Base-by-base conservation (phyloP, 2,329 filamentous ascomycete genomes). In the Penicillium sp. region DNA sequence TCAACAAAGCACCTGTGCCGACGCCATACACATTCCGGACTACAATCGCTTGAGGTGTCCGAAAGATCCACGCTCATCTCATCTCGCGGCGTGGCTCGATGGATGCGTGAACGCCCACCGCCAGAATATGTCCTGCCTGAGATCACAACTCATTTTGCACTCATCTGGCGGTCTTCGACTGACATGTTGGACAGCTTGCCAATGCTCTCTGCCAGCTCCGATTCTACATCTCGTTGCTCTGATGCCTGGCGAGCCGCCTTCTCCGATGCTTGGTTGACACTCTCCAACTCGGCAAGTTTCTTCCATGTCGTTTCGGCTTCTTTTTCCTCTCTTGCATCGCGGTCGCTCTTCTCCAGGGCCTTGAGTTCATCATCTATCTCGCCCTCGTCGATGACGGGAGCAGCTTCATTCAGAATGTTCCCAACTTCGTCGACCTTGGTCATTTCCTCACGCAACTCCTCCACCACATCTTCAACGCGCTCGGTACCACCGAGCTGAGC, bases 311-410 rank as follows among this genome's bases (percentile, higher is more conserved):
- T 68, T 35, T 64, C 59, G 38, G 74, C 74, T 27, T 72, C 69
- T 42, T 73, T 64, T 48, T 71, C 63, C 45, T 72, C 68, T 37
- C 54, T 60, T 32, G 67, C 69, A 53, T 71, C 59, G 42, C 54
- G 59, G 40, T 77, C 72, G 56, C 76, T 74, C 55, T 69, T 69
- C 64, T 89, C 80, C 67, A 98, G 69, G 3, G 74, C 80, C 50
- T 84, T 83, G 31, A 96, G 73, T 67, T 95, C 90, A 43, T 90
- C 84, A 51, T 95, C 88, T 38, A 96, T 78, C 60, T 93, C 89
- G 13, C 58, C 74, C 56, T 95, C 89, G 60, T 95, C 86, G 20
- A 94, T 71, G 46, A 57, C 63, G 37, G 50, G 62, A 10, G 66
- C 68, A 9, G 67, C 72, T 48, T 92, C 86, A 35, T 80, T 79